Conservation (phyloP, 208 protist genomes). For the Leishmania amazonensis region DNA sequence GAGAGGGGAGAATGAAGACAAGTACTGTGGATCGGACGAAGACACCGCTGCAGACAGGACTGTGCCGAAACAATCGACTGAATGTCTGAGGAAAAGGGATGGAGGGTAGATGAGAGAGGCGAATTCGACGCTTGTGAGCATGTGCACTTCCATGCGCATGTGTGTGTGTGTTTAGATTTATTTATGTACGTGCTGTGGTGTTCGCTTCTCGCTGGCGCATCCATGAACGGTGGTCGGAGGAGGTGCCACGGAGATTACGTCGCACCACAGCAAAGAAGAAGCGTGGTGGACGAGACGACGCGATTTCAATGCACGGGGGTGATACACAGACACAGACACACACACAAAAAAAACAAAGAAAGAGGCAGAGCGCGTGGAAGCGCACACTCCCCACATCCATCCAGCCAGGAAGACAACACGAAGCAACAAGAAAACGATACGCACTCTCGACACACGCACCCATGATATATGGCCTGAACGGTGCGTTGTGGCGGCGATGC, state of each 20-base stretch:
- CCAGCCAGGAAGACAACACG: neutral
- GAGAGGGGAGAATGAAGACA: slow-evolving; percentile 6
- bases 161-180: neutral
- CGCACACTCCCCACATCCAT: neutral
- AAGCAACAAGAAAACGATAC: neutral
- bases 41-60: neutral
- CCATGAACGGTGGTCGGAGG: neutral
- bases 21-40: neutral
- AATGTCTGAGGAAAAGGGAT: neutral
- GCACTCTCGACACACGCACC: neutral
- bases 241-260: too few relatives aligned
- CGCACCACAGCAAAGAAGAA: neutral
- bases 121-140: neutral
- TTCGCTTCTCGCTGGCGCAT: neutral
- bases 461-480: too few relatives aligned
- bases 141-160: neutral
- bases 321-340: neutral
- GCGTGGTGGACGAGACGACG: neutral
- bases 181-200: neutral
- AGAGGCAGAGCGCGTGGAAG: neutral
- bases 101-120: neutral
- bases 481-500: neutral
- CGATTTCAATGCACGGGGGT: neutral
- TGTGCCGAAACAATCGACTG: neutral
- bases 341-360: slow-evolving; percentile 1